Percentiles rank a stretch among this genome's conserved stretches.
phyloP scores from a whole-genome alignment of 371 early-diverging fungal genomes.

The Smittium mucronatum region DNA sequence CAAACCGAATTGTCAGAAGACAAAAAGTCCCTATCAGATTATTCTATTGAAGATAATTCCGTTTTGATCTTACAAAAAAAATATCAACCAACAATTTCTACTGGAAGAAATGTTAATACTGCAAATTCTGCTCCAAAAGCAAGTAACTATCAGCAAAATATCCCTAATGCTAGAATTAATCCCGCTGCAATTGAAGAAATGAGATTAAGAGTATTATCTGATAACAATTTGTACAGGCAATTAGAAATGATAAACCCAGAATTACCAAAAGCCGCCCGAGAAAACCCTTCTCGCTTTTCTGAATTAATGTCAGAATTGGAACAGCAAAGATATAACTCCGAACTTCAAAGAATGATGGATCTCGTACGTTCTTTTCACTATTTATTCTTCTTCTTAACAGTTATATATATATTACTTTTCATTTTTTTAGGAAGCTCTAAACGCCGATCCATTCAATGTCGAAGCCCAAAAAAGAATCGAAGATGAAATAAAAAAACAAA shows the following conservation, averaged over 20 bases:
- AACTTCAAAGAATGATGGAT: slow-evolving; percentile 26
- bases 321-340: slow-evolving; percentile 15
- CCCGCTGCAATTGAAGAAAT: slow-evolving; percentile 42
- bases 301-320: slow-evolving; percentile 16
- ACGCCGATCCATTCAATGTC: slow-evolving; percentile 75
- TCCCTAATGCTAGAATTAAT: slow-evolving; percentile 23
- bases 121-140: slow-evolving; percentile 7
- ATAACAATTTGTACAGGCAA: slow-evolving; percentile 46
- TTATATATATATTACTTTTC: not conserved
- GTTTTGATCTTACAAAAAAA: slow-evolving; percentile 47
- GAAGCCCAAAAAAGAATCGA: slow-evolving; percentile 86
- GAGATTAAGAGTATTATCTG: slow-evolving; percentile 58
- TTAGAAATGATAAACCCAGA: slow-evolving; percentile 22
- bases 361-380: slow-evolving; percentile 14
- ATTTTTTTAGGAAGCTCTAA: slow-evolving; percentile 19
- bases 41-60: slow-evolving; percentile 58
- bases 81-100: slow-evolving; percentile 1
- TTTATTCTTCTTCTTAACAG: not conserved
- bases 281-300: slow-evolving; percentile 21
- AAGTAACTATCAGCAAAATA: slow-evolving; percentile 9
- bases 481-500: slow-evolving; percentile 73
- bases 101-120: slow-evolving; percentile 10
- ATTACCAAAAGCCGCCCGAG: slow-evolving; percentile 24
- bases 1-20: slow-evolving; percentile 35
- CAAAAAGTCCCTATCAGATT: slow-evolving; percentile 47